Base-by-base conservation (phyloP, 2,329 filamentous ascomycete genomes). In the Phialophora tarda region DNA sequence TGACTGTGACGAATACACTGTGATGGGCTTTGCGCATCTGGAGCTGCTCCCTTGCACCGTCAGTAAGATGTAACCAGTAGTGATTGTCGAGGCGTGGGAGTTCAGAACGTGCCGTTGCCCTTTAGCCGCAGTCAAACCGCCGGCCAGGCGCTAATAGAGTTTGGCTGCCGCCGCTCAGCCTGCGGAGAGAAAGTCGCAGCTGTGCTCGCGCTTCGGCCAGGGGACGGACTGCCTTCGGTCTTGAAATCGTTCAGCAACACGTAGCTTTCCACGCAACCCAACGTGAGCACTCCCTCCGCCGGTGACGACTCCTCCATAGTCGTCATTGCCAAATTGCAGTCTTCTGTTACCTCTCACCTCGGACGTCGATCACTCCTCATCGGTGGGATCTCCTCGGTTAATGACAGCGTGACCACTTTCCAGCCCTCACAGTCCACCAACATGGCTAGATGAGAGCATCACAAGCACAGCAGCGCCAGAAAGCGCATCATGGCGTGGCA, bases 401-500 rank as follows among this genome's bases (percentile, higher is more conserved):
- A 66, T 61, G 57, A 56, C 64, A 59, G 58, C 62, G 65, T 62
- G 63, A 67, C 55, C 60, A 32, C 30, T 64, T 57, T 44, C 56
- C 24, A 59, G 23, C n/a, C 47, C 60, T 47, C 38, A 21, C 30
- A 41, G 38, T 53, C 48, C 12, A 50, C 47, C 61, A 58, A 48
- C 61, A 73, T 73, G 71, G 66, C 64, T 72, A 70, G 68, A 73
- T 73, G 71, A 73, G 48, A 67, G 26, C 61, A 7, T 47, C 59
- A 66, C 58, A 54, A 60, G 26, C 50, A 57, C 50, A 60, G 50
- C 58, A 66, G 70, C 70, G 70, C 66, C 65, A 60, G 57, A 63
- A 56, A 67, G 70, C 71, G 70, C 70, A 72, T 61, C 38, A 73
- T 73, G 71, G 71, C 71, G 67, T 73, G 71, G 71, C 71, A 73